phyloP scores from a whole-genome alignment of 2,329 filamentous ascomycete genomes.

The Trichocomaceae sp. region DNA sequence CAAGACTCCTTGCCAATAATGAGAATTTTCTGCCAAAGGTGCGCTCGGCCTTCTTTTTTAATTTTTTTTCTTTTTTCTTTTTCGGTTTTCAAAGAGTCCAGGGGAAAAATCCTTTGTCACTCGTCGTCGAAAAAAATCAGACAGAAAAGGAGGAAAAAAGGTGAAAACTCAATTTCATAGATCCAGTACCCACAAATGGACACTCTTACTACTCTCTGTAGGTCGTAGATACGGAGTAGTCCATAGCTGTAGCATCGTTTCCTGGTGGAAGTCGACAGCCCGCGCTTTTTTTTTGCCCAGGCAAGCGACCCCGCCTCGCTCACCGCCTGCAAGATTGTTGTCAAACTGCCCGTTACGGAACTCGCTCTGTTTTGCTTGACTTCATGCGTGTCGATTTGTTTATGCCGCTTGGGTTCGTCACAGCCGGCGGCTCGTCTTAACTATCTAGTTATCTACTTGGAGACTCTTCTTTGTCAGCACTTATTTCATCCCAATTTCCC shows the following conservation, averaged over 20 bases:
- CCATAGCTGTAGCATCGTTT: too few species aligned
- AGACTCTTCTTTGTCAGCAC: constrained; percentile 3
- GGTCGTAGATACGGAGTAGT: too few species aligned
- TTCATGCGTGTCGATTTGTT: background rate
- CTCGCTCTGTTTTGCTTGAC: constrained; percentile 1
- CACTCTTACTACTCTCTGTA: too few species aligned
- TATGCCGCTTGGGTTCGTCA: background rate
- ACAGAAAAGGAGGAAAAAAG: background rate
- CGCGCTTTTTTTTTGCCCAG: background rate
- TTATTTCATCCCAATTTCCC: background rate
- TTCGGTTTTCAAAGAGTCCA: background rate
- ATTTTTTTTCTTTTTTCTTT: too few species aligned
- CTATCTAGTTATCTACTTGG: background rate
- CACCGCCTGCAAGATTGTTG: constrained; percentile 15
- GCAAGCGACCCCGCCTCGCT: constrained; percentile 14
- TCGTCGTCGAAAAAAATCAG: too few species aligned
- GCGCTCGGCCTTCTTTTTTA: too few species aligned
- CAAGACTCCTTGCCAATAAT: background rate
- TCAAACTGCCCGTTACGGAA: constrained; percentile 15
- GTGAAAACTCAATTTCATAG: background rate
- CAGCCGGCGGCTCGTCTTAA: background rate
- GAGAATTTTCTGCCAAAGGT: background rate
- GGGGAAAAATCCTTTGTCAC: background rate
- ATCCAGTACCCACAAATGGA: background rate
- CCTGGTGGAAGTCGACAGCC: background rate